phyloP scores from a whole-genome alignment of 345 rosid species.

The Pugionium dolabratum region DNA sequence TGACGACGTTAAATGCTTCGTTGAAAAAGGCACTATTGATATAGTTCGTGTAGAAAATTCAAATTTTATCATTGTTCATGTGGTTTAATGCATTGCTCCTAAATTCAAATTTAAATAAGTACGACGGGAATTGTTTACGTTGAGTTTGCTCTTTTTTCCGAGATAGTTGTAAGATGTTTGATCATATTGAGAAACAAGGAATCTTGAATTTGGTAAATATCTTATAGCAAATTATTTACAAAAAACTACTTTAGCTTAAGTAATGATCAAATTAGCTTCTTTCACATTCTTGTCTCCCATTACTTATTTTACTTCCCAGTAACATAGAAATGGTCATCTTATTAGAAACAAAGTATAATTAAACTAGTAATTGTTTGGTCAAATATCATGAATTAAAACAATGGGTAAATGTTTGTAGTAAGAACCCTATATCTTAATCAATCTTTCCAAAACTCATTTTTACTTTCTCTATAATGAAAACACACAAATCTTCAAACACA shows the following conservation, averaged over 20 bases:
- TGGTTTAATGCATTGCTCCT: too few species aligned
- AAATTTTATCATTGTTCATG: too few species aligned
- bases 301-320: background rate
- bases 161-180: too few species aligned
- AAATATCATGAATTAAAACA: conserved; percentile 1
- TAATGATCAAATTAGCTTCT: conserved; percentile 6
- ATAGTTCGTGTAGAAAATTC: too few species aligned
- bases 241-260: background rate
- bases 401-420: background rate
- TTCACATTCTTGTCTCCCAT: conserved; percentile 24
- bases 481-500: conserved; percentile 11
- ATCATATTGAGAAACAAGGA: background rate
- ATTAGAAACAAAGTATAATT: background rate
- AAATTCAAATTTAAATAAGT: too few species aligned
- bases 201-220: background rate
- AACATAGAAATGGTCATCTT: background rate
- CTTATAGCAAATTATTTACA: too few species aligned
- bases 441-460: conserved; percentile 12
- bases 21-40: too few species aligned
- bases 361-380: background rate
- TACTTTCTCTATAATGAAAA: conserved; percentile 12
- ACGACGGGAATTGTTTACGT: too few species aligned
- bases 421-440: conserved; percentile 9
- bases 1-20: too few species aligned
- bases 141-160: too few species aligned